These are phyloP conservation scores for Paramecium sonneborni DNA, from an alignment of 73 alveolate species.

Conservation along the genomic window DNA sequence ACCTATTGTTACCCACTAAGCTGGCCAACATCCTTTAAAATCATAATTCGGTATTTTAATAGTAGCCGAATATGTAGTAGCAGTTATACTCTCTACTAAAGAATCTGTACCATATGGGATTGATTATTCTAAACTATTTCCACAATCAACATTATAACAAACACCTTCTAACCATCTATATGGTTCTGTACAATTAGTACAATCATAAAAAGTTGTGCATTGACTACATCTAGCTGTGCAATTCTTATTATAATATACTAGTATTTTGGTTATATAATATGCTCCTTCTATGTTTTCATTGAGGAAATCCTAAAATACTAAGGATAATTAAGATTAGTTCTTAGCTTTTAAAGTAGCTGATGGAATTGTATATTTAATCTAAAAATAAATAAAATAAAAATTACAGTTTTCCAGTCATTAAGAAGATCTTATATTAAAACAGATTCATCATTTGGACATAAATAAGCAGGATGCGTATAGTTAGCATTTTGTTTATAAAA, in stretches of 20 bases:
- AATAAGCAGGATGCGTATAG: neutral
- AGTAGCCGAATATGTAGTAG: neutral
- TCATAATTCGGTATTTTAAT: neutral
- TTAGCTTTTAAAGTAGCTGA: neutral
- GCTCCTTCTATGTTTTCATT: neutral
- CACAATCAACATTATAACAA: neutral
- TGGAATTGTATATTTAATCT: conserved; percentile 44
- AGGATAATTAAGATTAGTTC: neutral
- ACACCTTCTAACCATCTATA: neutral
- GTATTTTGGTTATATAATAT: neutral
- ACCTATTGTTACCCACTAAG: conserved; percentile 33
- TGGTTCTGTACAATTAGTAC: neutral
- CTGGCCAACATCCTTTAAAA: conserved; percentile 22
- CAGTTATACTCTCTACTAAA: neutral
- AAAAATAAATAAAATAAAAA: neutral
- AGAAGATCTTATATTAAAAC: neutral
- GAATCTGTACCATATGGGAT: neutral
- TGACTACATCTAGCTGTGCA: neutral
- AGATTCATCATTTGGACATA: neutral
- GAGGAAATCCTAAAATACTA: neutral
- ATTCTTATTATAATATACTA: neutral
- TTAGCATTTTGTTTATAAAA: neutral
- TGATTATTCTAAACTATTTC: neutral
- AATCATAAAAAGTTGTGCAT: conserved; percentile 31
- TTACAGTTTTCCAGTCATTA: conserved; percentile 48